Percentiles rank a stretch among this genome's conserved stretches.
Conservation (phyloP, 169 alveolate species). For the Babesia divergens region DNA sequence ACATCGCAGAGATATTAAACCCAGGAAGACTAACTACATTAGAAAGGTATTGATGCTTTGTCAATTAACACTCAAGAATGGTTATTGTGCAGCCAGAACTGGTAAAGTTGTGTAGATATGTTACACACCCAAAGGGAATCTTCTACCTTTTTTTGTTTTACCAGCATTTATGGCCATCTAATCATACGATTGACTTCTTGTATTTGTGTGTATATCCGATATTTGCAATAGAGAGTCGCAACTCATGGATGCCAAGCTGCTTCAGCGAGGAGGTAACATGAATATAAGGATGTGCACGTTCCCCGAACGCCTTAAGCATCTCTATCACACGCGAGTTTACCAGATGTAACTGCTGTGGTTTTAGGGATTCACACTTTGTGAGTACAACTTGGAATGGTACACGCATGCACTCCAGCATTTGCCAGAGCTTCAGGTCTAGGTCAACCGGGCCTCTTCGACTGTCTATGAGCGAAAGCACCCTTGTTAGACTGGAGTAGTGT, state of each 20-base stretch:
- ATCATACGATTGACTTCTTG: not conserved
- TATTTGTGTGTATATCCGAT: conserved; percentile 29
- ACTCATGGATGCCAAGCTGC: conserved; percentile 51
- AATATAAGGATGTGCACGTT: conserved; percentile 36
- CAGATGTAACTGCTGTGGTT: conserved; percentile 54
- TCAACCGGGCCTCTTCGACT: conserved; percentile 69
- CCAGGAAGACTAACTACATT: too few species aligned
- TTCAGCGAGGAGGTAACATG: conserved; percentile 57
- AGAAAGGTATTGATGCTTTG: too few species aligned
- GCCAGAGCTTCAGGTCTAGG: conserved; percentile 72
- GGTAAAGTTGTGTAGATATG: not conserved
- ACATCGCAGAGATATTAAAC: too few species aligned
- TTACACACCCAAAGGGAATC: not conserved
- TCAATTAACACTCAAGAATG: too few species aligned
- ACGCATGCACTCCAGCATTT: conserved; percentile 73
- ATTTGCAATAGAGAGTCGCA: conserved; percentile 55
- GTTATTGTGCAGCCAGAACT: too few species aligned
- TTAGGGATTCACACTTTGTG: conserved; percentile 76
- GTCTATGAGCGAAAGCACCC: conserved; percentile 78
- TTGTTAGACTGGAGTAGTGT: conserved; percentile 55
- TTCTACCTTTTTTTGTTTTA: not conserved
- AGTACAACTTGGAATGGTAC: conserved; percentile 77
- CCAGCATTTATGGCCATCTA: not conserved
- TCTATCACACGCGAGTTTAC: conserved; percentile 27
- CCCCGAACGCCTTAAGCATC: conserved; percentile 48